Evolutionary conservation across 768 basidiomycete genomes (phyloP).

Genomic region (Rhizopogon salebrosus): DNA sequence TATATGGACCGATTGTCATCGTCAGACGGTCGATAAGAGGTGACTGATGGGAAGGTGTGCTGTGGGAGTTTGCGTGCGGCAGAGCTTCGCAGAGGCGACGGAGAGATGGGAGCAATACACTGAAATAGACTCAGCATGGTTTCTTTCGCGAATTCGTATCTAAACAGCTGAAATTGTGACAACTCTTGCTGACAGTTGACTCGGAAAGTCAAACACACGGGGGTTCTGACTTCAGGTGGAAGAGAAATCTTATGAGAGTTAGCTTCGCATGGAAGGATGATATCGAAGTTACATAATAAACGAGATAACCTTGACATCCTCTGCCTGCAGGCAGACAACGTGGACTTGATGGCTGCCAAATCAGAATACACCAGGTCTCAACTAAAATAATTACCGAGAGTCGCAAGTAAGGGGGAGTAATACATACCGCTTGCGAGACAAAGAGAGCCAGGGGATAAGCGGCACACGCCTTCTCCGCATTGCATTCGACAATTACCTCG

Average conservation of each 20-base stretch:
- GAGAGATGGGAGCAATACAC: background rate
- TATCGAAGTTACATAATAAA: conserved; percentile 39
- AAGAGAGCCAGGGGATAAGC: conserved; percentile 37
- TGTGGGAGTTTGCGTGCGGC: conserved; percentile 26
- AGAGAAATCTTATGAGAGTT: conserved; percentile 6
- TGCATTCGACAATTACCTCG: conserved; percentile 32
- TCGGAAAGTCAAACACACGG: background rate
- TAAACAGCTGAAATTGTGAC: background rate
- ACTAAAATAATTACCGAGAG: conserved; percentile 27
- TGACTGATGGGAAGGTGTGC: conserved; percentile 42
- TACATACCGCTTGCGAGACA: conserved; percentile 30
- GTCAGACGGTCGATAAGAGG: conserved; percentile 40
- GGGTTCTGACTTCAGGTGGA: background rate
- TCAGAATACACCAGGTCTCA: conserved; percentile 47
- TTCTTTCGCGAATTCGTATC: background rate
- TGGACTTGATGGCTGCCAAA: conserved; percentile 43
- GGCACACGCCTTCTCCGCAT: conserved; percentile 48
- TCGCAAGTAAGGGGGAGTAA: conserved; percentile 20
- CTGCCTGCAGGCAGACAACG: conserved; percentile 80
- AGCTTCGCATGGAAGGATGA: conserved; percentile 14
- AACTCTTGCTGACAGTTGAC: background rate
- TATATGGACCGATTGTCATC: conserved; percentile 23
- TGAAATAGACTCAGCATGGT: background rate
- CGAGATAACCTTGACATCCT: conserved; percentile 33
- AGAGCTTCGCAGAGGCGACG: background rate